A percentile compares a stretch with the other conserved stretches of the same genome.
Conservation (phyloP, 176 grass and related monocot genomes). For the Chrysopogon serrulatus region DNA sequence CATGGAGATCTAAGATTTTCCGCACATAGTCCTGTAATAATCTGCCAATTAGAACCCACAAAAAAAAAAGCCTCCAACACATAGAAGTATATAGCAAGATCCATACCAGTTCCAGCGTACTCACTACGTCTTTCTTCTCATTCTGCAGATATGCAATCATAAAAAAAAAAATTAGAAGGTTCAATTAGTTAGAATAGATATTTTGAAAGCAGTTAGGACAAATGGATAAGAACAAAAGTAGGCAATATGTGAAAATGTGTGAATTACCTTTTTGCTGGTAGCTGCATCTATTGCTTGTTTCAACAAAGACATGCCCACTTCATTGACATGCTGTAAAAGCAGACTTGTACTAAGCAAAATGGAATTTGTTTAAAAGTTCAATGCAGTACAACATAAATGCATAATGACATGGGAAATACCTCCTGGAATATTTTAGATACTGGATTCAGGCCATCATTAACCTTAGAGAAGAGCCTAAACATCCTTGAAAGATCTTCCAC, state of each 20-base stretch:
- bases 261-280: slow-evolving; percentile 48
- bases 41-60: background rate
- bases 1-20: slow-evolving; percentile 64
- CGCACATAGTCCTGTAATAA: slow-evolving; percentile 60
- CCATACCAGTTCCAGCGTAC: slow-evolving; percentile 56
- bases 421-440: slow-evolving; percentile 66
- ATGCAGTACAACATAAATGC: background rate
- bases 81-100: background rate
- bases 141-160: slow-evolving; percentile 8
- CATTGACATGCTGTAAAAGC: slow-evolving; percentile 57
- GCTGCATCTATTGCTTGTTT: slow-evolving; percentile 65
- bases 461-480: slow-evolving; percentile 72
- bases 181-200: background rate
- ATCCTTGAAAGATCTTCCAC: slow-evolving; percentile 69
- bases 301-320: slow-evolving; percentile 52
- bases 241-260: background rate
- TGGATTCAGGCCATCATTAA: slow-evolving; percentile 43
- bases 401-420: slow-evolving; percentile 24
- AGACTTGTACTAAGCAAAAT: background rate
- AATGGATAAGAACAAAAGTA: background rate
- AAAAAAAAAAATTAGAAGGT: background rate
- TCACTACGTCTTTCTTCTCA: slow-evolving; percentile 48
- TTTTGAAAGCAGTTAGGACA: background rate
- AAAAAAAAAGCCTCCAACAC: background rate
- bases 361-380: background rate